Percentiles rank a stretch among this genome's conserved stretches.
Evolutionary conservation across 176 grass and related monocot species (phyloP).

Genomic region (Dactylis glomerata): DNA sequence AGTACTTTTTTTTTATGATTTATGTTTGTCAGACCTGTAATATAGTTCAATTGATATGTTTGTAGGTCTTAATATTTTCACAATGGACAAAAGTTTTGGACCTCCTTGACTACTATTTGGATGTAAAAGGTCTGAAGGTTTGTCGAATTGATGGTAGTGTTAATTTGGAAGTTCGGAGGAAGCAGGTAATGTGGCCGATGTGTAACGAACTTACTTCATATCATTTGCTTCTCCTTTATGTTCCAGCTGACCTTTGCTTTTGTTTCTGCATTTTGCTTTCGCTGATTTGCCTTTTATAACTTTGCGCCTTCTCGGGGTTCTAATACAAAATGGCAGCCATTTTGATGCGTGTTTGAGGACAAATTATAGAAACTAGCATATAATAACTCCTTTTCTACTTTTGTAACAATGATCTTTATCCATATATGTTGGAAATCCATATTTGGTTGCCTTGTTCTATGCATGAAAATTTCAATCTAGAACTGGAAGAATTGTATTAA

Average conservation of each 20-base stretch:
- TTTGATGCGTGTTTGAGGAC: background rate
- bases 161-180: conserved; percentile 64
- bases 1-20: background rate
- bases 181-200: conserved; percentile 53
- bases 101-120: conserved; percentile 80
- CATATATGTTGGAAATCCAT: background rate
- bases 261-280: background rate
- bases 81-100: conserved; percentile 95
- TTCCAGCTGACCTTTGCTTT: background rate
- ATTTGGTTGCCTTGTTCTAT: background rate
- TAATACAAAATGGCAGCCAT: background rate
- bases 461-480: background rate
- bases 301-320: background rate
- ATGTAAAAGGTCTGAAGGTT: conserved; percentile 53
- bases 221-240: background rate
- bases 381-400: background rate
- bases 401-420: background rate
- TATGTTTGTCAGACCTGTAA: background rate
- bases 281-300: background rate
- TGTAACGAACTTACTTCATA: conserved; percentile 7
- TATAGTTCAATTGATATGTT: conserved; percentile 15
- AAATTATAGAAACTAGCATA: background rate
- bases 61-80: conserved; percentile 91
- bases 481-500: background rate
- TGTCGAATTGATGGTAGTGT: conserved; percentile 93